Base-by-base conservation (phyloP, 345 rosid genomes). In the Alliaria petiolata region DNA sequence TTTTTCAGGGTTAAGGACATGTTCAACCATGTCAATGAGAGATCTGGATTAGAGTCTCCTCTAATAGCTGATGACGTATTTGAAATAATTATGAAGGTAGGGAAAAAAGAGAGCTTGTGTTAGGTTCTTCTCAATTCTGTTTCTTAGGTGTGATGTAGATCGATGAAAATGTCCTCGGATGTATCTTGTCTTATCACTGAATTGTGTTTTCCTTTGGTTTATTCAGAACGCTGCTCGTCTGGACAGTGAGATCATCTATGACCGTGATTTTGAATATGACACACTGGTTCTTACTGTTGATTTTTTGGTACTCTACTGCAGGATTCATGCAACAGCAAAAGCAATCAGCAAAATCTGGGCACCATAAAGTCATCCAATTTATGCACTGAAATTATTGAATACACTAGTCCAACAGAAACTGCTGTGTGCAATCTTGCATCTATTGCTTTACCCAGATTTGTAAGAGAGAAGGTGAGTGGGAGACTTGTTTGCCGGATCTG, bases 241-340 rank as follows among this genome's bases (percentile, higher is more conserved):
- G 84, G 98, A 92, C 83, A 88, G 96, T 79, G 98, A 88, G 77
- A 89, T 92, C 14, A 92, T 89, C 36, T 92, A 92, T 65, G 96
- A 92, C 46, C 85, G 96, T 20, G 98, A 92, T 59, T 92, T 92
- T 70, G 96, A 92, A 63, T 92, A 89, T 44, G 98, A 92, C 75
- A 43, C 30, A 17, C 15, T 0, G 25, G 36, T 46, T 53, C 57
- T 34, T 8, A 44, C 20, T 17, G 33, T 46, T 39, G 34, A 8
- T 34, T 53, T n/a, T n/a, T 53, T 40, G 12, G 16, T 8, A n/a
- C 34, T 57, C 33, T 43, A 15, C 14, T 19, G 22, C 51, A 75
- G 72, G 84, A 83, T 70, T 65, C 84, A 62, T 83, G 86, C 76
- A 83, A 83, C 60, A 53, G 84, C 25, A 83, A 83, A 59, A 81